Evolutionary conservation across 208 protist species (phyloP).

Genomic region (Hexamita inflata): DNA sequence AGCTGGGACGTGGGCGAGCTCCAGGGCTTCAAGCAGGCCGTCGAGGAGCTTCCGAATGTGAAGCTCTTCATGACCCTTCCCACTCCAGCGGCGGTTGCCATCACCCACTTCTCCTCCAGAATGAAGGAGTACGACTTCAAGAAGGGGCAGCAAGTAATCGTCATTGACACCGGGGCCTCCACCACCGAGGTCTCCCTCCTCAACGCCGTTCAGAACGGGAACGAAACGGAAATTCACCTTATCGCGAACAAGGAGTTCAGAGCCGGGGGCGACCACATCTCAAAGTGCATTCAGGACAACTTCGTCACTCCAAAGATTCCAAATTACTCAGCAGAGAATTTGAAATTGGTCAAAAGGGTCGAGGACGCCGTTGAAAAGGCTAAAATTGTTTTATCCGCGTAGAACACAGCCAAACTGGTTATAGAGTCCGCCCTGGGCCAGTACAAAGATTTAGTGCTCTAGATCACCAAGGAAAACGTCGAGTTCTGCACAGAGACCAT

Average conservation of each 20-base stretch:
- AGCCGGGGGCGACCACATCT: neutral
- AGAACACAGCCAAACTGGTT: neutral
- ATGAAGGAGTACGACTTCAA: neutral
- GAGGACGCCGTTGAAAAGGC: neutral
- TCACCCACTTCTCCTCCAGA: neutral
- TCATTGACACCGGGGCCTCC: neutral
- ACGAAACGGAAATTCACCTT: neutral
- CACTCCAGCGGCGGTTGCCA: neutral
- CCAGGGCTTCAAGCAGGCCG: neutral
- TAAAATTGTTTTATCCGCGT: conserved; percentile 4
- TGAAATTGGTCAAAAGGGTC: neutral
- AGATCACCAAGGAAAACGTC: neutral
- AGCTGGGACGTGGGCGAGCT: neutral
- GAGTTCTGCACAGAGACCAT: neutral
- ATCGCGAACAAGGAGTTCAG: neutral
- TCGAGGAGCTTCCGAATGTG: conserved; percentile 1
- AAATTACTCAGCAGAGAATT: neutral
- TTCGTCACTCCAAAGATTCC: conserved; percentile 3
- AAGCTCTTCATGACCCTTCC: conserved; percentile 7
- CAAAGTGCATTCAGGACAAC: neutral
- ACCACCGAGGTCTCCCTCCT: conserved; percentile 3
- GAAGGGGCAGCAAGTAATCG: neutral
- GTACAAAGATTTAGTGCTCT: neutral
- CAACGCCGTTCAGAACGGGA: neutral
- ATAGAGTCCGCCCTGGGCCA: neutral